Conservation (phyloP, 805 yeast species). For the Candida railenensis region DNA sequence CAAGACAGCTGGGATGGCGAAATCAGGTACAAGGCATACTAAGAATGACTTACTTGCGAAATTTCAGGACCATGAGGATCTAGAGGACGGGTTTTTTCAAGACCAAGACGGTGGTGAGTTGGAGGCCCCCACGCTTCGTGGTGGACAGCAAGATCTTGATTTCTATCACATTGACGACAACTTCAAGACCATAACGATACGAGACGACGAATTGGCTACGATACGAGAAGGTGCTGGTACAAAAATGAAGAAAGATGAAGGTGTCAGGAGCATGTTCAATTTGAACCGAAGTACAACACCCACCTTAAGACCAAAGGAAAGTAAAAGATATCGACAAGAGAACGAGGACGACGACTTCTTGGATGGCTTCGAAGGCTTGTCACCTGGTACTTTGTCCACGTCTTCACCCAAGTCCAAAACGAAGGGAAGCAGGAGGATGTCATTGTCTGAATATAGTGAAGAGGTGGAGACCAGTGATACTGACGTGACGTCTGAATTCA, state of each 20-base stretch:
- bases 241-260: constrained; percentile 3
- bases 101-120: constrained; percentile 17
- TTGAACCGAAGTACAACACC: constrained; percentile 2
- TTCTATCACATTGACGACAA: constrained; percentile 19
- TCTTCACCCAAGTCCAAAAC: constrained; percentile 21
- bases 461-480: constrained; percentile 28
- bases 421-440: constrained; percentile 14
- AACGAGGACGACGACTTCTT: constrained; percentile 1
- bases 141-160: background rate
- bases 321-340: background rate
- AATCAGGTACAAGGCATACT: constrained; percentile 8
- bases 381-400: constrained; percentile 22
- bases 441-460: constrained; percentile 39
- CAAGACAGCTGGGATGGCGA: background rate
- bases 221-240: background rate
- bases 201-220: constrained; percentile 5
- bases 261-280: constrained; percentile 8
- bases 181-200: constrained; percentile 21
- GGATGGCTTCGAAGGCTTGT: constrained; percentile 9
- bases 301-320: constrained; percentile 1
- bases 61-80: constrained; percentile 19
- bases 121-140: constrained; percentile 2
- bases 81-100: constrained; percentile 26
- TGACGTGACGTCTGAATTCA: constrained; percentile 36
- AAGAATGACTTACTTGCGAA: constrained; percentile 21